Conservation (phyloP, 2,329 filamentous ascomycete genomes). For the Cladosporium sphaerospermum region DNA sequence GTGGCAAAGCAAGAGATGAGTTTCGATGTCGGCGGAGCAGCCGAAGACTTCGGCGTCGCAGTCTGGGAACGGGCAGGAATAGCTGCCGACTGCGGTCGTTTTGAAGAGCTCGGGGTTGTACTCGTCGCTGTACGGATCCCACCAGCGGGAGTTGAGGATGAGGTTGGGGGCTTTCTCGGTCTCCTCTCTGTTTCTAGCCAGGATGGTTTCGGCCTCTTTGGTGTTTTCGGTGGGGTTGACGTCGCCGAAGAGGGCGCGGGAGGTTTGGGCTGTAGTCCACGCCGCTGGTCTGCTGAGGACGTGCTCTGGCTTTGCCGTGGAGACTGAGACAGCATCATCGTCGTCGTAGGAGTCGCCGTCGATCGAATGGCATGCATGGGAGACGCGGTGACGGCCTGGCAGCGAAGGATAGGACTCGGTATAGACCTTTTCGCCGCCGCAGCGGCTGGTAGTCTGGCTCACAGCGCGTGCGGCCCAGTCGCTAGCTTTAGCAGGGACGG, state of each 20-base stretch:
- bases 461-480: not conserved
- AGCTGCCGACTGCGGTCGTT: slow-evolving; percentile 39
- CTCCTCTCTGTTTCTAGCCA: slow-evolving; percentile 16
- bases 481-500: not conserved
- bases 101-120: slow-evolving; percentile 48
- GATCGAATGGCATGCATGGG: not conserved
- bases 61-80: slow-evolving; percentile 47
- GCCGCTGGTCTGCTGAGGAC: slow-evolving; percentile 2
- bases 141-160: slow-evolving; percentile 5
- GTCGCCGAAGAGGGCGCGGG: slow-evolving; percentile 31
- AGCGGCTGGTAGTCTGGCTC: slow-evolving; percentile 14
- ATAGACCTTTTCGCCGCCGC: slow-evolving; percentile 14
- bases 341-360: not conserved
- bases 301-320: not conserved
- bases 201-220: slow-evolving; percentile 25
- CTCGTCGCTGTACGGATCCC: slow-evolving; percentile 42
- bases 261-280: slow-evolving; percentile 14
- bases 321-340: slow-evolving; percentile 6
- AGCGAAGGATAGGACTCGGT: slow-evolving; percentile 2
- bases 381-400: not conserved
- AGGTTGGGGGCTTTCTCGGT: not conserved
- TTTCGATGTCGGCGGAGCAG: slow-evolving; percentile 26
- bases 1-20: slow-evolving; percentile 21
- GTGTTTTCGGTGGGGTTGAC: slow-evolving; percentile 26
- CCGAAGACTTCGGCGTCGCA: slow-evolving; percentile 39